Evolutionary conservation across 202 grass and related monocot species (phyloP), one percentile per base, ranked within the genome.

Genomic region (Digitaria exilis): DNA sequence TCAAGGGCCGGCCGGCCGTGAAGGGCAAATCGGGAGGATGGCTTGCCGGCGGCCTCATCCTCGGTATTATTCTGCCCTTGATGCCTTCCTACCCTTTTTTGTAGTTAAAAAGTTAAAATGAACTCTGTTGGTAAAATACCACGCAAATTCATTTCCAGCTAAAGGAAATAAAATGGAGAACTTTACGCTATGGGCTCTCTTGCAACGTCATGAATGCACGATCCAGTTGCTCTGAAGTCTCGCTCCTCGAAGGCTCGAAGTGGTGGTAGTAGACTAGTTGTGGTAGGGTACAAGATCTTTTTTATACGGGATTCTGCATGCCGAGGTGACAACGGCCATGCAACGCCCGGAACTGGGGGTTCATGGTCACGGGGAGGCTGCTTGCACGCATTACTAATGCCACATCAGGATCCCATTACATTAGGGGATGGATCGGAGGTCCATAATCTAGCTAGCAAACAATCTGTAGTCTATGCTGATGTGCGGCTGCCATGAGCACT

Each of bases 21-120:
- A 95, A 98, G 84, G 84, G 81, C 52, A 93, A 71, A 51, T 95
- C 95, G 2, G 95, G 95, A 42, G 88, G 95, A 35, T 95, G 95
- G 90, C 73, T 95, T 4, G 84, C 95, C 65, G 92, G 92, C 39
- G 88, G 78, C 82, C 81, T 97, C 51, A 85, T 97, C 68, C 95
- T 98, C 6, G 88, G 95, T 97, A 91, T 6, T 8, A 32, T 30
- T 71, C 82, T 41, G 55, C 55, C 37, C 32, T 37, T 46, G 77
- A 76, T 22, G 52, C 35, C 18, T 78, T 31, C 3, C 15, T 10
- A 34, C 51, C 32, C n/a, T 26, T 24, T 22, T 3, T 31, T 31
- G 0, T 61, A 18, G 14, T 6, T 44, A 3, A 30, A 46, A 45
- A 62, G 14, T 21, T 13, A 45, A 21, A 29, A 4, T 12, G 7